Conservation (phyloP, 805 yeast genomes). For the Saccharomyces cerevisiae region DNA sequence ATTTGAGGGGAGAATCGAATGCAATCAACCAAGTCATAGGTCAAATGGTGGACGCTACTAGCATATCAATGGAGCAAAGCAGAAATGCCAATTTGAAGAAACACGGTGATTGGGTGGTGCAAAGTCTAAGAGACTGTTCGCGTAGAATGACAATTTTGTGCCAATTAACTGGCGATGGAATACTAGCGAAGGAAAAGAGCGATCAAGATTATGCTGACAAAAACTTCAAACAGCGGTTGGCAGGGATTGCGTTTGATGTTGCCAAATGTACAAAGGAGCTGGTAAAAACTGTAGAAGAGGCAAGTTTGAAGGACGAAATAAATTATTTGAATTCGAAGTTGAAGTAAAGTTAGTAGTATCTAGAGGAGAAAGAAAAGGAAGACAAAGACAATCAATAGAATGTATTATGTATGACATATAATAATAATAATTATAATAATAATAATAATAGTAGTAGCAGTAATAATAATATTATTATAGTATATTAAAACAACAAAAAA, state of each 20-base stretch:
- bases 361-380: neutral
- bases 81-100: slow-evolving; percentile 77
- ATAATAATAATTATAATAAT: neutral
- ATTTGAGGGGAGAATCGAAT: slow-evolving; percentile 58
- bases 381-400: neutral
- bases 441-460: neutral
- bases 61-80: slow-evolving; percentile 79
- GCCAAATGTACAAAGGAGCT: slow-evolving; percentile 94
- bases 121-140: slow-evolving; percentile 75
- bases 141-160: slow-evolving; percentile 74
- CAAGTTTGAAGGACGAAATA: slow-evolving; percentile 79
- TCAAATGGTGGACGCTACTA: slow-evolving; percentile 86
- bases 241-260: slow-evolving; percentile 92
- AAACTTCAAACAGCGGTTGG: slow-evolving; percentile 84
- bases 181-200: slow-evolving; percentile 26
- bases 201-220: slow-evolving; percentile 73
- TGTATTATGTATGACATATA: neutral
- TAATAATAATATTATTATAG: neutral
- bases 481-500: neutral
- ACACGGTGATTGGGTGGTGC: slow-evolving; percentile 87
- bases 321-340: slow-evolving; percentile 68
- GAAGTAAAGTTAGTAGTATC: slow-evolving; percentile 2
- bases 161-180: slow-evolving; percentile 30
- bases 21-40: slow-evolving; percentile 73
- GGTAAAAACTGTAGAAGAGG: slow-evolving; percentile 93